A percentile compares a stretch with the other conserved stretches of the same genome.
Evolutionary conservation across 2,329 filamentous ascomycete genomes (phyloP).

Genomic region (Colletotrichum sp.): DNA sequence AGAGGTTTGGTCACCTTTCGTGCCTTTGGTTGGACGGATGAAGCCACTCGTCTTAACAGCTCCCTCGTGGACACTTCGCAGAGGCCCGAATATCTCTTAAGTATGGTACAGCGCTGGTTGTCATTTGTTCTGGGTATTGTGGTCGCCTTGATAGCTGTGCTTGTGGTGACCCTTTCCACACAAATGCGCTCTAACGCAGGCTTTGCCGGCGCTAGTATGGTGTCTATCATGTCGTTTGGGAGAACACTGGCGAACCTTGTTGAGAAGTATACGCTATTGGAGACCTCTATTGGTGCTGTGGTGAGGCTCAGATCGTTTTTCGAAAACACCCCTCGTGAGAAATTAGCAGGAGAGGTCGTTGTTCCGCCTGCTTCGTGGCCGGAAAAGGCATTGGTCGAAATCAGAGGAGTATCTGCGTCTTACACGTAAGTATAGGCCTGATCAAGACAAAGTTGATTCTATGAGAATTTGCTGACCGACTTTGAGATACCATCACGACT

Average conservation of each 20-base stretch:
- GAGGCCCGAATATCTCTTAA: constrained; percentile 60
- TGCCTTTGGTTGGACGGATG: constrained; percentile 59
- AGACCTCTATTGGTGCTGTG: constrained; percentile 31
- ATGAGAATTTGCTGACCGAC: neutral
- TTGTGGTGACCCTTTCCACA: constrained; percentile 54
- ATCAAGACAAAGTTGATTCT: neutral
- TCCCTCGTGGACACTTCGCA: constrained; percentile 58
- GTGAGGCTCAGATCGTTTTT: constrained; percentile 29
- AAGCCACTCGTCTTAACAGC: constrained; percentile 45
- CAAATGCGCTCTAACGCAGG: constrained; percentile 38
- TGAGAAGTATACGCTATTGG: constrained; percentile 33
- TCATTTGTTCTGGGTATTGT: constrained; percentile 53
- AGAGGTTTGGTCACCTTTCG: constrained; percentile 59
- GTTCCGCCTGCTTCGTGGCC: constrained; percentile 33
- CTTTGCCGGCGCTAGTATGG: constrained; percentile 41
- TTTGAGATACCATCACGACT: neutral
- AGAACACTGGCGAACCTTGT: constrained; percentile 32
- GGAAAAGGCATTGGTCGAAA: constrained; percentile 30
- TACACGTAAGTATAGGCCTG: constrained; percentile 5
- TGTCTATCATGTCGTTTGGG: constrained; percentile 42
- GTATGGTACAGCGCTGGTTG: constrained; percentile 64
- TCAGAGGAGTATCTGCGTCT: constrained; percentile 26
- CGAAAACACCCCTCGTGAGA: constrained; percentile 25
- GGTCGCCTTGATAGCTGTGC: constrained; percentile 50
- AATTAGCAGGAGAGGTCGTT: constrained; percentile 11